Conservation (phyloP, 805 yeast genomes). For the Wickerhamiella alocasiicola region DNA sequence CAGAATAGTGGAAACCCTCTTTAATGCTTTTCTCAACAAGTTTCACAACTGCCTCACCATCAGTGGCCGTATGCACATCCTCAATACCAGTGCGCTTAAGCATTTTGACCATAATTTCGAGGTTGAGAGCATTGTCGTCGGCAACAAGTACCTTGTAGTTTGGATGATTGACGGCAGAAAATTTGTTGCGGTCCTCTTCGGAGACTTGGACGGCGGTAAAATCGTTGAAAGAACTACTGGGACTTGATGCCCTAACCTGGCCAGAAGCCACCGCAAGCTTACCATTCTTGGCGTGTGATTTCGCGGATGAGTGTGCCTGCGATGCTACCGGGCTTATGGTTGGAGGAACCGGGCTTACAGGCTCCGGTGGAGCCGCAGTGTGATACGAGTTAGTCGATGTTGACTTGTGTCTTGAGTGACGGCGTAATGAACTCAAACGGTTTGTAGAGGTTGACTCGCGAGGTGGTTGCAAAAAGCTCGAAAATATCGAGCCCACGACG, state of each 20-base stretch:
- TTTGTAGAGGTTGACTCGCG: slow-evolving; percentile 1
- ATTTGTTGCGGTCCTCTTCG: neutral
- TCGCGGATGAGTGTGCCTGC: neutral
- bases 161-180: slow-evolving; percentile 5
- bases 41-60: slow-evolving; percentile 80
- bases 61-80: slow-evolving; percentile 64
- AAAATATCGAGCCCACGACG: slow-evolving; percentile 1
- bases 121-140: slow-evolving; percentile 83
- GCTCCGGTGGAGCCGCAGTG: neutral
- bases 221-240: slow-evolving; percentile 5
- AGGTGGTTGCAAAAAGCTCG: neutral
- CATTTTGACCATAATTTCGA: slow-evolving; percentile 80
- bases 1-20: slow-evolving; percentile 27
- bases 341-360: neutral
- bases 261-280: neutral
- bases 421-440: neutral
- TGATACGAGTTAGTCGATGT: neutral
- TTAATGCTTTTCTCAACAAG: slow-evolving; percentile 39
- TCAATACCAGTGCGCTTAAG: slow-evolving; percentile 61
- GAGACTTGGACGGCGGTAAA: neutral
- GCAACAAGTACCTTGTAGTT: slow-evolving; percentile 56
- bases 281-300: neutral
- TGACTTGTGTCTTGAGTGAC: neutral
- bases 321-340: neutral
- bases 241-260: neutral